A percentile compares a stretch with the other conserved stretches of the same genome.
These are phyloP conservation scores for Podila minutissima DNA, from an alignment of 192 early-diverging fungal genomes.

Conservation along the genomic window DNA sequence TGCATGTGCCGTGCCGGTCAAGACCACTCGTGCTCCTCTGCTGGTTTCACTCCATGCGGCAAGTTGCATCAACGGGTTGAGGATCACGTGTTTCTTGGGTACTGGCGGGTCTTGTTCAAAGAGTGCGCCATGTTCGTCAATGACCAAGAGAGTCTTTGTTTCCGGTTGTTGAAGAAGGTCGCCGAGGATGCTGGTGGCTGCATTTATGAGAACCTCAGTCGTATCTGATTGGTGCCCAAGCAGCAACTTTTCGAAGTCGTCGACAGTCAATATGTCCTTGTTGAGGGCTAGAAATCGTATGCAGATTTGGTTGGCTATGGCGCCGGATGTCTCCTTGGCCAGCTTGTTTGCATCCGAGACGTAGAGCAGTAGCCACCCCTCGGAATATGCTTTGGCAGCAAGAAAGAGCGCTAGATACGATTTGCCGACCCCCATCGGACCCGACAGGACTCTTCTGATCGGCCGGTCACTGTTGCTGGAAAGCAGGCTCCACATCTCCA, in stretches of 20 bases:
- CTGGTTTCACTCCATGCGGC: constrained; percentile 15
- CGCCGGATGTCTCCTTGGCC: neutral
- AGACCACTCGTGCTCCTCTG: constrained; percentile 26
- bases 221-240: neutral
- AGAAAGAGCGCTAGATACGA: constrained; percentile 35
- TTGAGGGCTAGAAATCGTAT: constrained; percentile 23
- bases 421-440: constrained; percentile 38
- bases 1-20: constrained; percentile 9
- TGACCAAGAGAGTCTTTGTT: constrained; percentile 25
- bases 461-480: constrained; percentile 11
- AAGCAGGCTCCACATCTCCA: constrained; percentile 18
- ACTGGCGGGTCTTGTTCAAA: constrained; percentile 31
- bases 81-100: constrained; percentile 7
- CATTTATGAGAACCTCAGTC: neutral
- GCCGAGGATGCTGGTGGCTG: constrained; percentile 1
- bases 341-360: constrained; percentile 31
- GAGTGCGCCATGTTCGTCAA: constrained; percentile 41
- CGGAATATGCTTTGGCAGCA: constrained; percentile 35
- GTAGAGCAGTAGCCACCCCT: constrained; percentile 31
- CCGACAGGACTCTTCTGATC: constrained; percentile 30
- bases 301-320: constrained; percentile 10
- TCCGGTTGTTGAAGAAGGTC: constrained; percentile 3
- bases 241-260: neutral
- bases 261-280: constrained; percentile 37
- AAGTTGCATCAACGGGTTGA: constrained; percentile 41